Base-by-base conservation (phyloP, 2,329 filamentous ascomycete species). In the Delphinella strobiligena region DNA sequence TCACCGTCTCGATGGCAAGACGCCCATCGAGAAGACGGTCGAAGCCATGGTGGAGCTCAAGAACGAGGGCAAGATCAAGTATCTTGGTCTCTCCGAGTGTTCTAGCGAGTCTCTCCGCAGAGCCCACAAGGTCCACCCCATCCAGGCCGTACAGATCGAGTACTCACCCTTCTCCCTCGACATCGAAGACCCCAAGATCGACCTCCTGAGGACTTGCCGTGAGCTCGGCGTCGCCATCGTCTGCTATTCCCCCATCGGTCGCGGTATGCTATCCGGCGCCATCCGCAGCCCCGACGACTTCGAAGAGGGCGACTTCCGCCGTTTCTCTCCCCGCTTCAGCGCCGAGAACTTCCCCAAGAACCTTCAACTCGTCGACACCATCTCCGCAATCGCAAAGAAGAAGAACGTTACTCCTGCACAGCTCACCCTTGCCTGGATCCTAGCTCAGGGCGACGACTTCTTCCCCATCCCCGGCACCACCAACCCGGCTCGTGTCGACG, bases 351-450 rank as follows among this genome's bases (percentile, higher is more conserved):
- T 76, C 48, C 56, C 54, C 7, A 71, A 71, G 53, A 80, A 80
- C 46, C 44, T 77, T 9, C 58, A 62, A 45, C 53, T 79, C 2
- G 67, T 76, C 3, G 66, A 71, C 22, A 54, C 55, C 14, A 63
- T 80, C 41, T 53, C 58, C 3, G 59, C 51, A 4, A 50, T 79
- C 4, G 74, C 73, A 0, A 57, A 64, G 31, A 61, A 58, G 45
- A 79, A 81, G 56, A 66, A 61, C 3, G 65, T 62, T 34, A 77
- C 76, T 0, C 48, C 73, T 0, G 65, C 64, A 1, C 71, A 83
- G 51, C 52, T 83, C 22, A 69, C 73, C 1, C 60, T 82, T 19
- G 77, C 77, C 0, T 82, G 78, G 76, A 48, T 82, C 41, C 49
- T 78, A 46, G 68, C 68, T 3, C 75, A 80, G 49, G 73, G 72